A percentile compares a stretch with the other conserved stretches of the same genome.
These are phyloP conservation scores for Bjerkandera adusta DNA, from an alignment of 1,284 basidiomycete species.

Conservation along the genomic window DNA sequence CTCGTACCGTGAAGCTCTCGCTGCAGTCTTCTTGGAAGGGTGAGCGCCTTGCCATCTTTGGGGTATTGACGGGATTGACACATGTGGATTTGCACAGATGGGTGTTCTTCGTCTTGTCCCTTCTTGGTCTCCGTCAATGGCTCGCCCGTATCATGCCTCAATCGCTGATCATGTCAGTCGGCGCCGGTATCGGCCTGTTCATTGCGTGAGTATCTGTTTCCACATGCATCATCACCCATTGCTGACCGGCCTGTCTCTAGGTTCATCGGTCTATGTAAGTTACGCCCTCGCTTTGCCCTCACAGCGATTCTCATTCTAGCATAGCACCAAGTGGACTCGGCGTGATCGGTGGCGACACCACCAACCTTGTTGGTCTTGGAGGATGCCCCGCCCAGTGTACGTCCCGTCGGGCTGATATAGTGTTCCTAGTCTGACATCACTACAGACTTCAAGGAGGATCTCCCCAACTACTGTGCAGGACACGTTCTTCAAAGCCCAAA, in stretches of 20 bases:
- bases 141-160: conserved; percentile 86
- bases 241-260: conserved; percentile 33
- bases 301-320: conserved; percentile 1
- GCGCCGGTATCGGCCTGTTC: conserved; percentile 86
- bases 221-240: neutral
- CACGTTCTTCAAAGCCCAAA: conserved; percentile 74
- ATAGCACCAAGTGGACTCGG: conserved; percentile 65
- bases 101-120: conserved; percentile 81
- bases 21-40: conserved; percentile 88
- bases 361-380: conserved; percentile 78
- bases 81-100: conserved; percentile 42
- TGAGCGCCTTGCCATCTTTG: conserved; percentile 31
- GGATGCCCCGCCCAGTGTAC: conserved; percentile 65
- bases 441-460: conserved; percentile 31
- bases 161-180: conserved; percentile 81
- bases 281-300: neutral
- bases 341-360: conserved; percentile 74
- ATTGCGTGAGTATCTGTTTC: conserved; percentile 52
- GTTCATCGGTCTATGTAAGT: conserved; percentile 65
- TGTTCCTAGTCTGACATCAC: neutral
- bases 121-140: conserved; percentile 90
- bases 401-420: conserved; percentile 10
- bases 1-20: conserved; percentile 80
- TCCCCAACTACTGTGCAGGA: conserved; percentile 63
- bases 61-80: neutral